Conservation (phyloP, 768 basidiomycete genomes). For the Trametes coccinea region DNA sequence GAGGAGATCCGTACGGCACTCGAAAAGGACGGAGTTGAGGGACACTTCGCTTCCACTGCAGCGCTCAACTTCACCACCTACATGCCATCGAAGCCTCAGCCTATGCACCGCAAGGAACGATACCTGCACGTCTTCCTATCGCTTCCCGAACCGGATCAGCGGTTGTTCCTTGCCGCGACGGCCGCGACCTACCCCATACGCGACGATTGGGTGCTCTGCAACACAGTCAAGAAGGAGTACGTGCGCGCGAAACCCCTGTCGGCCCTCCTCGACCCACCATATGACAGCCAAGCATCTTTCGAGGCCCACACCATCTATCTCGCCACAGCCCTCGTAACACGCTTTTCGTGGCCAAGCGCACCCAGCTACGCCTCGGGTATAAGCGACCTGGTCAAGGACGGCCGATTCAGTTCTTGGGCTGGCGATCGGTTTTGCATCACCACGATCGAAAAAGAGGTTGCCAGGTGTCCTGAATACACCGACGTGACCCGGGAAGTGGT, state of each 20-base stretch:
- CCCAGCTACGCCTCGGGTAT: background rate
- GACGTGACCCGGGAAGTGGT: too few species aligned
- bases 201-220: constrained; percentile 10
- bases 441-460: background rate
- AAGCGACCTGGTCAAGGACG: background rate
- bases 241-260: constrained; percentile 2
- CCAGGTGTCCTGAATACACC: too few species aligned
- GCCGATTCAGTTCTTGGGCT: background rate
- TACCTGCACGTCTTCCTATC: background rate
- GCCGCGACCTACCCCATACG: background rate
- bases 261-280: background rate
- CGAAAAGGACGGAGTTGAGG: background rate
- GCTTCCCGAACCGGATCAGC: background rate
- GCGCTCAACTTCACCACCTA: background rate
- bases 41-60: background rate
- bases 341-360: background rate
- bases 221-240: constrained; percentile 8
- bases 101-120: background rate
- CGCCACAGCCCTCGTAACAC: constrained; percentile 3
- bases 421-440: constrained; percentile 8
- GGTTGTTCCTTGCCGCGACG: background rate
- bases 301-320: background rate
- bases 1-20: background rate
- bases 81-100: background rate
- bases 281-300: constrained; percentile 4